Percentiles rank a stretch among this genome's conserved stretches.
These are phyloP conservation scores for Hygrophila difformis DNA, from an alignment of 257 asterid genomes.

Conservation along the genomic window DNA sequence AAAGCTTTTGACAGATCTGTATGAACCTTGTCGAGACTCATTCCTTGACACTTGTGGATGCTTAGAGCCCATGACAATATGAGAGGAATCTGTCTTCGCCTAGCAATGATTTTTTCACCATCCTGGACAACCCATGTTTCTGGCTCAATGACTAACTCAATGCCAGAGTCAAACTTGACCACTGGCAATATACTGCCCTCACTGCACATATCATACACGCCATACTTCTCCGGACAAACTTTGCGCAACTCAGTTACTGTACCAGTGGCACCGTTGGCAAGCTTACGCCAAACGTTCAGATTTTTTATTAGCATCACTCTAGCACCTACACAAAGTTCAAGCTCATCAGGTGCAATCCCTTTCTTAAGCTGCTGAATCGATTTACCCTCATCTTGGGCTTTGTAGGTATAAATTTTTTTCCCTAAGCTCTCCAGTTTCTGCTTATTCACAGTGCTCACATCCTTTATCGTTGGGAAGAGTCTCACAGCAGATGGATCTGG, in stretches of 20 bases:
- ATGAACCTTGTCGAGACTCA: slow-evolving; percentile 59
- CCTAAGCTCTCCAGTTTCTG: slow-evolving; percentile 29
- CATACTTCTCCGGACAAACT: slow-evolving; percentile 14
- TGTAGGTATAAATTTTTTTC: slow-evolving; percentile 31
- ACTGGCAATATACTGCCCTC: slow-evolving; percentile 48
- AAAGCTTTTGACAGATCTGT: slow-evolving; percentile 53
- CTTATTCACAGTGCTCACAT: slow-evolving; percentile 52
- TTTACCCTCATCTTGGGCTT: slow-evolving; percentile 1
- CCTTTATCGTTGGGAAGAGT: slow-evolving; percentile 51
- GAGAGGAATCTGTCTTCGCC: slow-evolving; percentile 60
- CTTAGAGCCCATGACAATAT: slow-evolving; percentile 84
- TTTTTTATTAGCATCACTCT: slow-evolving; percentile 8
- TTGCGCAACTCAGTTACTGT: slow-evolving; percentile 31
- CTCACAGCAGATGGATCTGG: slow-evolving; percentile 62
- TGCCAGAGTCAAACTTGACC: slow-evolving; percentile 65
- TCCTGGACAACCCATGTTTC: slow-evolving; percentile 54
- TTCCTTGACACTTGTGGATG: slow-evolving; percentile 81
- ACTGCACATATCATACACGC: slow-evolving; percentile 23
- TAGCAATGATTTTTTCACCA: slow-evolving; percentile 47
- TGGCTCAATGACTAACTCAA: slow-evolving; percentile 34
- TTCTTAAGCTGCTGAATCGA: neutral
- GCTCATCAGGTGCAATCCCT: slow-evolving; percentile 2
- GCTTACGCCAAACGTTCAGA: neutral
- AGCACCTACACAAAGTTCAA: slow-evolving; percentile 17
- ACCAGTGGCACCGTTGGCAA: slow-evolving; percentile 48